Evolutionary conservation across 202 grass and related monocot genomes (phyloP).

Genomic region (Tripidium arundinaceum): DNA sequence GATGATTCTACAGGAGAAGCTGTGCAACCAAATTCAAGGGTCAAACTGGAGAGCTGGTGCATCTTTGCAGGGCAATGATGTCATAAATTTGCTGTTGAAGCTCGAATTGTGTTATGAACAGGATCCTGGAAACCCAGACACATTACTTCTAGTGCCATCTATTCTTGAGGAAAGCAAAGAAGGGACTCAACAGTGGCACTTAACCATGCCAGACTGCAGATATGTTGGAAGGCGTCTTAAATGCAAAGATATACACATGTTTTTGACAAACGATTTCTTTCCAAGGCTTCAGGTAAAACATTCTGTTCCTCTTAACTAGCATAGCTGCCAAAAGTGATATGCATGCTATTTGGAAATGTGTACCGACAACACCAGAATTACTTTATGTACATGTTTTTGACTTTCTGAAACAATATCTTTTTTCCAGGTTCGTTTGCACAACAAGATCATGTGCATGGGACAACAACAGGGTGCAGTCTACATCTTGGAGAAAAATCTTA

Average conservation of each 20-base stretch:
- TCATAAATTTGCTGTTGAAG: slow-evolving; percentile 78
- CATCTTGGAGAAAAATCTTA: slow-evolving; percentile 76
- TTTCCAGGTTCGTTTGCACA: slow-evolving; percentile 84
- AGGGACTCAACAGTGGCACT: slow-evolving; percentile 53
- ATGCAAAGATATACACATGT: slow-evolving; percentile 68
- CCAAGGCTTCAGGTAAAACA: slow-evolving; percentile 71
- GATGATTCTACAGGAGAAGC: slow-evolving; percentile 55
- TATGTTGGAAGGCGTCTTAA: slow-evolving; percentile 71
- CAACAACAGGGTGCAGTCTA: slow-evolving; percentile 50
- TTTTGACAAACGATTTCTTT: slow-evolving; percentile 80
- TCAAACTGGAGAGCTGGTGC: slow-evolving; percentile 50
- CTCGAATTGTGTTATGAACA: slow-evolving; percentile 85
- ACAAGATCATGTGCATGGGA: slow-evolving; percentile 48
- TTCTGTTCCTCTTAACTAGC: background rate
- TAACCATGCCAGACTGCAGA: slow-evolving; percentile 46
- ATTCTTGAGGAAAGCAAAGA: slow-evolving; percentile 65
- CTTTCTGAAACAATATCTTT: slow-evolving; percentile 12
- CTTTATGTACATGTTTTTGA: background rate
- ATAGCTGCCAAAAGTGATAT: background rate
- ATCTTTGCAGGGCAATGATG: slow-evolving; percentile 59
- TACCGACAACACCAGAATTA: background rate
- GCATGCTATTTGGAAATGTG: background rate
- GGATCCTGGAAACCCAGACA: slow-evolving; percentile 69
- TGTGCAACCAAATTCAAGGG: slow-evolving; percentile 42
- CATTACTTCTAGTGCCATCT: slow-evolving; percentile 63